A percentile compares a stretch with the other conserved stretches of the same genome.
Evolutionary conservation across 306 rosid genomes (phyloP).

Genomic region (Chamaecrista fasciculata): DNA sequence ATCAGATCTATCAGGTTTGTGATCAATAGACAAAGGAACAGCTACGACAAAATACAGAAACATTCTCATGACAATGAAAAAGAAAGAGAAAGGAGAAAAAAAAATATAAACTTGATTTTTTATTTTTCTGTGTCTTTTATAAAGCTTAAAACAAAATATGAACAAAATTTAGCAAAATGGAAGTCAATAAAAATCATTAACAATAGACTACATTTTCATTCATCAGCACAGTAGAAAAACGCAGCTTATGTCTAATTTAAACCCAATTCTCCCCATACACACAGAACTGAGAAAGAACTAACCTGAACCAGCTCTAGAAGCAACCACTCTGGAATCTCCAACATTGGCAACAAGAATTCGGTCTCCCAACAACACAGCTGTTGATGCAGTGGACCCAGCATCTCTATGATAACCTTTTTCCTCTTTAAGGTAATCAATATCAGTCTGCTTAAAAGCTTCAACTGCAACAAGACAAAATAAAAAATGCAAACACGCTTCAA

Average conservation of each 20-base stretch:
- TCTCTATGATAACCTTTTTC: constrained; percentile 75
- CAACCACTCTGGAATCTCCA: constrained; percentile 95
- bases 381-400: constrained; percentile 92
- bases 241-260: constrained; percentile 17
- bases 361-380: constrained; percentile 78
- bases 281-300: constrained; percentile 35
- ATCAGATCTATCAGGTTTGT: constrained; percentile 89
- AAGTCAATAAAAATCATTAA: constrained; percentile 16
- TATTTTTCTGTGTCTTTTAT: neutral
- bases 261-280: constrained; percentile 27
- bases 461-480: constrained; percentile 44
- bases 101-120: neutral
- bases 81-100: constrained; percentile 1
- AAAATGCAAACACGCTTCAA: constrained; percentile 14
- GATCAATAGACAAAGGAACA: constrained; percentile 75
- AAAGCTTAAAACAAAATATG: neutral
- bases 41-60: constrained; percentile 45
- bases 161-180: constrained; percentile 6
- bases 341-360: constrained; percentile 87
- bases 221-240: constrained; percentile 9
- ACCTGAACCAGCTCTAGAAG: constrained; percentile 88
- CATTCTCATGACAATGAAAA: constrained; percentile 10
- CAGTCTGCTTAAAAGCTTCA: constrained; percentile 81
- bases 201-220: constrained; percentile 11
- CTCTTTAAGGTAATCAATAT: constrained; percentile 74